Evolutionary conservation across 2,329 filamentous ascomycete genomes (phyloP), one percentile per base, ranked within the genome.

Genomic region (Incumbomyces lentus): DNA sequence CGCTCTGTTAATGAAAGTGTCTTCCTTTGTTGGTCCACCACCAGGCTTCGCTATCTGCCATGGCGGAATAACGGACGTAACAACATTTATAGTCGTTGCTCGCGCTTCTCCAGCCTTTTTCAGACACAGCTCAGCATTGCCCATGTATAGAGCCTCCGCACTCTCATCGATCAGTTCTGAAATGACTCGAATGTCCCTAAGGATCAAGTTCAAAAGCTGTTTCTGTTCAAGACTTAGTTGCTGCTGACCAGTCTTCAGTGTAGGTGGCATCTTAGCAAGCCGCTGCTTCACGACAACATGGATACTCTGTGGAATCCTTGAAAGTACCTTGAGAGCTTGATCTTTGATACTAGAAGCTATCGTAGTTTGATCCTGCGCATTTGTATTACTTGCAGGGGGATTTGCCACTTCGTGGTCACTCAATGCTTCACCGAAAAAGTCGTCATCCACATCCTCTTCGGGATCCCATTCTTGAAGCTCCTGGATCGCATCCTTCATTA

Each of bases 391-490:
- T 3, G 44, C 32, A 30, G n/a, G 33, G n/a, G 33, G 33, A 1
- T 44, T 43, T 8, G 52, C 49, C 3, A 56, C 47, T 4, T 53
- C 53, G 22, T 55, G 40, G 3, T 55, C 48, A 18, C 22, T 26
- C 11, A 53, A 51, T 14, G 48, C 45, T 2, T 55, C 50, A 43
- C 46, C 53, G 40, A 57, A 55, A 10, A 48, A 30, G 40, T 57
- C 51, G 4, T 66, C 64, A 40, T 68, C 65, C 2, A 78, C 76
- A 0, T 75, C 73, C 8, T 78, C 75, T 57, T 87, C 83, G 1
- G 87, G 84, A 16, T 82, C 79, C 87, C 89, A 95, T 56, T 90
- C 86, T 61, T 87, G 86, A 53, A 95, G 64, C 66, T 95, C 90
- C 52, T 85, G 78, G 55, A 93, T 76, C 0, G 87, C 84, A 67